Base-by-base conservation (phyloP, 129 eudicot species). In the Oenanthe sinensis region DNA sequence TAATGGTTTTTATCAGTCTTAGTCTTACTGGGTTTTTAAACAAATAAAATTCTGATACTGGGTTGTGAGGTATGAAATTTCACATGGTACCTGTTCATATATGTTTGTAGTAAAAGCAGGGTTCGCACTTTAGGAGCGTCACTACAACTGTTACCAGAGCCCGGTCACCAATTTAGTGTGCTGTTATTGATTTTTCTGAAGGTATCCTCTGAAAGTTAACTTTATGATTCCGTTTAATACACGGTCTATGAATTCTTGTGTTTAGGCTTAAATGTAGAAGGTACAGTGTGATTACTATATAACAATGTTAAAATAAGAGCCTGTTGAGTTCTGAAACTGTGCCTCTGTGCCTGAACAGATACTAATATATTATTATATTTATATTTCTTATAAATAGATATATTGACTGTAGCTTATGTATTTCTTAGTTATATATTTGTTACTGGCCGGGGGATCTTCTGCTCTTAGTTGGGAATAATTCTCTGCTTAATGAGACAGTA, bases 401-500 rank as follows among this genome's bases (percentile, higher is more conserved):
- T n/a, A 58, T 8, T 58, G 30, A 58, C 30, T 28, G n/a, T n/a
- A 58, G 13, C 9, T 58, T 60, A 60, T 60, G 68, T 24, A 60
- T 20, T 60, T n/a, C 15, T 60, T 8, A 60, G 15, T n/a, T n/a
- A 22, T n/a, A 60, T 60, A 3, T 60, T 2, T 20, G 68, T 60
- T 24, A 60, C 68, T 60, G 68, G 68, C 68, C 68, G 33, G 68
- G 44, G 76, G 19, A 72, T 40, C 50, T 72, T 72, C 76, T 42
- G 50, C 76, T 72, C 17, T 72, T 43, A 22, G 50, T 20, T 72
- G 50, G 33, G 50, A 72, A 72, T 67, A 67, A 67, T 67, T 67
- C 36, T n/a, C 17, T 72, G 49, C 76, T 72, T 22, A 72, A 72
- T 72, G 54, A 72, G 76, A 40, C 76, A 43, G 76, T 43, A 72